A percentile compares a stretch with the other conserved stretches of the same genome.
These are phyloP conservation scores for Botrytis pseudocinerea DNA, from an alignment of 2,329 filamentous ascomycete species.

Conservation along the genomic window DNA sequence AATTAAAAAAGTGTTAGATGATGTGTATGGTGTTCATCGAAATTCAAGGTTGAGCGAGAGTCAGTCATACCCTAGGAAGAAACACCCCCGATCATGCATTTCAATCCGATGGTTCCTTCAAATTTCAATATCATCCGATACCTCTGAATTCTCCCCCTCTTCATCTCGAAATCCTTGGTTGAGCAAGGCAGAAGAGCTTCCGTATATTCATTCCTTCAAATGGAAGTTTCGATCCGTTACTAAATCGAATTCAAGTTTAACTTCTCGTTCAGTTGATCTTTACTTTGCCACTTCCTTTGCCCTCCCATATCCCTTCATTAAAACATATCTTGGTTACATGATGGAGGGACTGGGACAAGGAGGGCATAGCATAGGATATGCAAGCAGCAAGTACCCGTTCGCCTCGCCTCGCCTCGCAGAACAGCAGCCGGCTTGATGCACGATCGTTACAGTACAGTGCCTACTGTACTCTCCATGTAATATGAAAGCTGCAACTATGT, in stretches of 20 bases:
- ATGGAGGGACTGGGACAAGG: not conserved
- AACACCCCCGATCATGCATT: conserved; percentile 18
- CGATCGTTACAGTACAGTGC: conserved; percentile 21
- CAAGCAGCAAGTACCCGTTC: conserved; percentile 22
- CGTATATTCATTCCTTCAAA: not conserved
- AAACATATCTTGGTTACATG: conserved; percentile 6
- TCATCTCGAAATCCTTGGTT: conserved; percentile 4
- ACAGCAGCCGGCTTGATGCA: conserved; percentile 20
- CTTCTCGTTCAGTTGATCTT: not conserved
- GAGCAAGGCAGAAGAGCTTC: not conserved
- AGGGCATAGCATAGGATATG: conserved; percentile 18
- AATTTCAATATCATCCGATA: conserved; percentile 18
- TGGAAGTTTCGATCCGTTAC: not conserved
- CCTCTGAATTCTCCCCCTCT: not conserved
- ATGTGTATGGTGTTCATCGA: conserved; percentile 13
- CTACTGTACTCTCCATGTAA: conserved; percentile 21
- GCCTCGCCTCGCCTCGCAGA: conserved; percentile 19
- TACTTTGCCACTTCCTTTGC: not conserved
- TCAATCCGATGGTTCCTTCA: conserved; percentile 18
- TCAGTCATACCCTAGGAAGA: conserved; percentile 17
- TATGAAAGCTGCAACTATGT: conserved; percentile 20
- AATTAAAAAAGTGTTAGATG: not conserved
- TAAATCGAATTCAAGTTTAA: not conserved
- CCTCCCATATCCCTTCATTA: not conserved
- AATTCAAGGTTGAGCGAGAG: conserved; percentile 20